phyloP scores from a whole-genome alignment of 225 moss, liverwort and hornwort genomes.

The Rhytidiadelphus loreus region DNA sequence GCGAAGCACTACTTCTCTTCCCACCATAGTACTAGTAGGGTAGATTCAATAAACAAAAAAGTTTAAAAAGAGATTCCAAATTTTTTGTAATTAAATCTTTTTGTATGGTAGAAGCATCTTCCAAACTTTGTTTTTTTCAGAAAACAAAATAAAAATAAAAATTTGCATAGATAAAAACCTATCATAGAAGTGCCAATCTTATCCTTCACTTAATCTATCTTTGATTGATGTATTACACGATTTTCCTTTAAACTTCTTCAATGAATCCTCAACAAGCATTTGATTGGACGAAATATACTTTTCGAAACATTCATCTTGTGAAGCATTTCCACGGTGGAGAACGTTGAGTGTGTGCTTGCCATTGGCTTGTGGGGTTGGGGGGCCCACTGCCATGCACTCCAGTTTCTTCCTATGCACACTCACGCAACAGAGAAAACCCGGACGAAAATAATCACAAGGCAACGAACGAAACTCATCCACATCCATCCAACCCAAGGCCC shows the following conservation, averaged over 20 bases:
- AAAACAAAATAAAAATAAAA: not conserved
- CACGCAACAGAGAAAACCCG: not conserved
- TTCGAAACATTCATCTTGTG: not conserved
- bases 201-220: accelerated
- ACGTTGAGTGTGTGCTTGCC: not conserved
- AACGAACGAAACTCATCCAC: not conserved
- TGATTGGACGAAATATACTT: not conserved
- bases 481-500: not conserved
- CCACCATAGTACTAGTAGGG: accelerated
- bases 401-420: not conserved
- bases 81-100: not conserved
- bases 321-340: not conserved
- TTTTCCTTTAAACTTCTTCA: not conserved
- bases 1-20: accelerated
- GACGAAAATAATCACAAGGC: not conserved
- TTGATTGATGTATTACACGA: too few species aligned
- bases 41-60: not conserved
- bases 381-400: not conserved
- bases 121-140: too few species aligned
- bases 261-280: not conserved
- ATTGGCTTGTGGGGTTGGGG: not conserved
- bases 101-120: accelerated
- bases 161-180: accelerated
- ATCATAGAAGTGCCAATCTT: accelerated
- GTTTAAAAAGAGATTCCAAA: too few species aligned